Evolutionary conservation across 1,284 basidiomycete species (phyloP), one percentile per base, ranked within the genome.

Genomic region (Dichomitus squalens): DNA sequence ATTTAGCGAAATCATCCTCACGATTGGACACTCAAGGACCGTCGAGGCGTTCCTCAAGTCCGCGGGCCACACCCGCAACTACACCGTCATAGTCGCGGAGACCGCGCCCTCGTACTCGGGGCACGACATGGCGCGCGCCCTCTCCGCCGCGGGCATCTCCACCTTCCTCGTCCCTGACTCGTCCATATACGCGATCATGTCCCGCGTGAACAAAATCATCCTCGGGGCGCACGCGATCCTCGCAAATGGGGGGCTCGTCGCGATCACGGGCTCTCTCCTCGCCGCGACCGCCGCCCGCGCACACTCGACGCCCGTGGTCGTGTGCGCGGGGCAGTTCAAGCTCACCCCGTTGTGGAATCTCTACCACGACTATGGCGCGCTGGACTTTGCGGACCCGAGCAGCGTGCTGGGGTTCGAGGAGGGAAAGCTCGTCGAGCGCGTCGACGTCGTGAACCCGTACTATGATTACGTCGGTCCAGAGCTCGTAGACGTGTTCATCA

Each of bases 121-220:
- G 14, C 92, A 90, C 65, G 83, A 87, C 57, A 91, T 96, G 84
- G 95, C 95, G 9, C 78, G 86, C 60, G 83, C 87, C 3, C 81
- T 95, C 27, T 91, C 93, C 2, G 75, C 84, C 21, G 81, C 86
- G 21, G 89, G 92, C 54, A 95, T 98, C 64, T 94, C 93, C 11
- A 96, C 95, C 18, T 90, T 98, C 70, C 89, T 99, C 51, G 90
- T 99, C 44, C 96, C 96, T 38, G 96, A 98, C 74, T 93, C 92
- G 16, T 93, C 93, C 38, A 90, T 98, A 71, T 97, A 93, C 72
- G 94, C 95, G 12, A 84, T 99, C 64, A 94, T 99, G 88, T 96
- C 96, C 3, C 88, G 96, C 60, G 93, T 98, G 52, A 97, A 95
- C 75, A 99, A 99, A 76, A 90, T 98, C 63, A 87, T 98, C 60